Evolutionary conservation across 768 basidiomycete genomes (phyloP).

Genomic region (Dacryopinax primogenitus): DNA sequence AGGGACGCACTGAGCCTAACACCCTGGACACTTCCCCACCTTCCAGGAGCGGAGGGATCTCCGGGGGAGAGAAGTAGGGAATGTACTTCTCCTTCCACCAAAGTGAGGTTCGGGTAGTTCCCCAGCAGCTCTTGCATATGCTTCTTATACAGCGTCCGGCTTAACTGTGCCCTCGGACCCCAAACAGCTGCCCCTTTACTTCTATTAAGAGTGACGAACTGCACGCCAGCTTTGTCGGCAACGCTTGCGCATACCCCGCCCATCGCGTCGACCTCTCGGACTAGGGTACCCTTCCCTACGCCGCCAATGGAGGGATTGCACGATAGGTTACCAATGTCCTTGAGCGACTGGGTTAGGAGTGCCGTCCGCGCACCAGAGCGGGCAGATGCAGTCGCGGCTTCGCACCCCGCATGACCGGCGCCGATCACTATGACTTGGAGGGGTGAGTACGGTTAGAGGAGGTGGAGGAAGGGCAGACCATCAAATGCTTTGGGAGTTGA

Average conservation of each 20-base stretch:
- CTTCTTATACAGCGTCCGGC: constrained; percentile 67
- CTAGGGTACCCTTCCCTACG: constrained; percentile 81
- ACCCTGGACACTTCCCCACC: constrained; percentile 36
- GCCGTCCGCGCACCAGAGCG: constrained; percentile 69
- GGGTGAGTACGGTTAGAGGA: background rate
- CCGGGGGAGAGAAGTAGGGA: constrained; percentile 55
- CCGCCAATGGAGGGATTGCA: constrained; percentile 91
- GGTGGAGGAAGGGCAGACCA: background rate
- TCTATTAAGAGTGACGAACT: constrained; percentile 73
- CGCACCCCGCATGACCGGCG: constrained; percentile 86
- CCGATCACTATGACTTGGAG: constrained; percentile 67
- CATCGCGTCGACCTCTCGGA: constrained; percentile 82
- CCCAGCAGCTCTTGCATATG: constrained; percentile 63
- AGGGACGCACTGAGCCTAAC: constrained; percentile 46
- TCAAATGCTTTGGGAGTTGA: background rate
- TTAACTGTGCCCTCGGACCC: constrained; percentile 84
- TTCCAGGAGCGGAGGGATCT: constrained; percentile 22
- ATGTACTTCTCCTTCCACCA: constrained; percentile 62
- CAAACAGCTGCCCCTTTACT: constrained; percentile 84
- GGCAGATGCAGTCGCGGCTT: constrained; percentile 78
- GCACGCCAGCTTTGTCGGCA: constrained; percentile 84
- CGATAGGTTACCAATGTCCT: constrained; percentile 71
- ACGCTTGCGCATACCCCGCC: constrained; percentile 76
- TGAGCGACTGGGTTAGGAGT: constrained; percentile 66
- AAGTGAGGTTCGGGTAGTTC: constrained; percentile 53